A percentile compares a stretch with the other conserved stretches of the same genome.
Conservation (phyloP, 2,329 filamentous ascomycete species). For the Magnaporthales sp. region DNA sequence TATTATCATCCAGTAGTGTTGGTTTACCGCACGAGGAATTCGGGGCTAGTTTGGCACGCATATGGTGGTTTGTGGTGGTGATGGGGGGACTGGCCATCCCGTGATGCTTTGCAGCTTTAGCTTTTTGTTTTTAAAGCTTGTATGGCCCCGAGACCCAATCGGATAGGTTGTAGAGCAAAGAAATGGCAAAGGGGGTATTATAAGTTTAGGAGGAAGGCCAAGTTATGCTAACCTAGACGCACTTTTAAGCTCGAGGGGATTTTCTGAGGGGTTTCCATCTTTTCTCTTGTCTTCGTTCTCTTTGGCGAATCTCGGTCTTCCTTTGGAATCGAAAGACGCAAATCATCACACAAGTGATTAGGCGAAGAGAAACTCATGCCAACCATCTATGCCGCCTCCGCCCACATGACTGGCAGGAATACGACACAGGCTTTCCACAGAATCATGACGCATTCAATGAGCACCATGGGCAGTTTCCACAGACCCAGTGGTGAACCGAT, state of each 20-base stretch:
- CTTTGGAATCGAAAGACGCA: neutral
- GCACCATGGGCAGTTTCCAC: slow-evolving; percentile 53
- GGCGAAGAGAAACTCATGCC: neutral
- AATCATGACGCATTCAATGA: slow-evolving; percentile 59
- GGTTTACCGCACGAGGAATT: neutral
- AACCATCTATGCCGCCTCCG: slow-evolving; percentile 7
- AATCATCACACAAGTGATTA: neutral
- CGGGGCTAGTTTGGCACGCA: neutral
- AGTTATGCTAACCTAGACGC: neutral
- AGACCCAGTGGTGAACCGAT: slow-evolving; percentile 37
- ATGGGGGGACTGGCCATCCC: neutral
- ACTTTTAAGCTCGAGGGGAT: neutral
- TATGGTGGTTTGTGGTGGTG: neutral
- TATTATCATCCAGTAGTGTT: neutral
- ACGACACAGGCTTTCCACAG: slow-evolving; percentile 76
- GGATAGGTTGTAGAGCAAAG: neutral
- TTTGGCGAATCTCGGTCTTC: neutral
- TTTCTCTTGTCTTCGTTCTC: neutral
- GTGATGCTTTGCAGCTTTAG: neutral
- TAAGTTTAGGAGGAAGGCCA: neutral
- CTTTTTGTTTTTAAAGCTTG: neutral
- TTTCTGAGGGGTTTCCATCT: too few species aligned
- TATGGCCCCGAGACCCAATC: neutral
- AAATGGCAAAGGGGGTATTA: neutral
- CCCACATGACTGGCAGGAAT: slow-evolving; percentile 71